Evolutionary conservation across 202 grass and related monocot genomes (phyloP), one percentile per base, ranked within the genome.

Genomic region (Musa balbisiana): DNA sequence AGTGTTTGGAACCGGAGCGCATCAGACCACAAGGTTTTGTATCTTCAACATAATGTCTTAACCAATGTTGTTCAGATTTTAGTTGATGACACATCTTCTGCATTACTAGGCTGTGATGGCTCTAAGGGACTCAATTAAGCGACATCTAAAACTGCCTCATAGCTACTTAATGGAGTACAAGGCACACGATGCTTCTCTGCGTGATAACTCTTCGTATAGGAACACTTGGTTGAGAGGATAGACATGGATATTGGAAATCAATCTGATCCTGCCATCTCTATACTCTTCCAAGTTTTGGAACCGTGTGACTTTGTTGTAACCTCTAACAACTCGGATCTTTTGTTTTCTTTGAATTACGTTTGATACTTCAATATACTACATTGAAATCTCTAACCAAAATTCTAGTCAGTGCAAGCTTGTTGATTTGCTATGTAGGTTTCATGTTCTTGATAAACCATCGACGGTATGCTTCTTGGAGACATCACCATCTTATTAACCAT

Each of bases 81-180:
- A 51, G 33, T 9, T 20, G 33, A 50, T 50, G 10, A 51, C 43
- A 70, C 17, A 68, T 1, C 69, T 80, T 52, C 83, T 55, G 25
- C 6, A 15, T 25, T 11, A 4, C 2, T 81, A 96, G 92, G 89
- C 83, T 80, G 89, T 95, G 67, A 95, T 99, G 95, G 73, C 89
- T 52, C 69, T 99, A 73, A 90, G 89, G 77, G 95, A 99, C 77
- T 95, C 91, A 17, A 95, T 99, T 73, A 99, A 99, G 83, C 86
- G 95, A 64, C 95, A 95, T 53, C 83, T 99, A 23, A 99, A 95
- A 75, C 80, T 99, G 43, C 95, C 95, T 0, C 85, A 95, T 49
- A 88, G 89, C 87, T 99, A 99, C 66, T 55, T 95, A 68, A 99
- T 99, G 89, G 95, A 99, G 82, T 99, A 99, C 83, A 99, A 95